These are phyloP conservation scores for Calonectria naviculata DNA, from an alignment of 2,329 filamentous ascomycete genomes.

Conservation along the genomic window DNA sequence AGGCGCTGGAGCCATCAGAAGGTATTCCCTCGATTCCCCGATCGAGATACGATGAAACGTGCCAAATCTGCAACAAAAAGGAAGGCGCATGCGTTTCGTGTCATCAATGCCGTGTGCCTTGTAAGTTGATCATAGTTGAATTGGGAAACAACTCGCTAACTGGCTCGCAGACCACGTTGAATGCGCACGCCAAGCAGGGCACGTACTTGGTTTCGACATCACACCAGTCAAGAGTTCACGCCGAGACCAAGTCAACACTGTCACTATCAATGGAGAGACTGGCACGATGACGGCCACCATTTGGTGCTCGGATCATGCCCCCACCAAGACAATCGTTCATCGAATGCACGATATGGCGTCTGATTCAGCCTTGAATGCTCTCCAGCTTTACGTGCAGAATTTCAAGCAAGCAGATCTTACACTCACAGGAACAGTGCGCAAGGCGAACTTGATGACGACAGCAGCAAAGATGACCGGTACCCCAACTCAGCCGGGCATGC, in stretches of 20 bases:
- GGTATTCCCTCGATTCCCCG: conserved; percentile 86
- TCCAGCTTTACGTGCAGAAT: conserved; percentile 88
- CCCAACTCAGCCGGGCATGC: conserved; percentile 50
- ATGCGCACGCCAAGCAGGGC: conserved; percentile 87
- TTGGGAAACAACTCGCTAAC: conserved; percentile 17
- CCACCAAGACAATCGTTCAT: conserved; percentile 78
- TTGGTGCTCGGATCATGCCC: conserved; percentile 92
- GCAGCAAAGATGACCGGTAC: conserved; percentile 65
- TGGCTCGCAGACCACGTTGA: conserved; percentile 80
- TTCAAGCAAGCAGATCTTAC: conserved; percentile 96
- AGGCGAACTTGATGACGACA: conserved; percentile 81
- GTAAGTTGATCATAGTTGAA: conserved; percentile 46
- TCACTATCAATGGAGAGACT: conserved; percentile 82
- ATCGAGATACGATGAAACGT: conserved; percentile 78
- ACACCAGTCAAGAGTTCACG: conserved; percentile 89
- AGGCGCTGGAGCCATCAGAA: conserved; percentile 85
- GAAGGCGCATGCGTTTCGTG: conserved; percentile 86
- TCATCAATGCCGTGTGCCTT: conserved; percentile 73
- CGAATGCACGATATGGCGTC: conserved; percentile 81
- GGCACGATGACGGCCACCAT: conserved; percentile 87
- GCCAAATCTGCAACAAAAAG: conserved; percentile 83
- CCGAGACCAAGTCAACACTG: conserved; percentile 81
- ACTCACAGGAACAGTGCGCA: conserved; percentile 91
- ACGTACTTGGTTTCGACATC: conserved; percentile 90
- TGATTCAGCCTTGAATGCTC: conserved; percentile 77